Conservation (phyloP, 2,329 filamentous ascomycete species). For the Aureobasidium sp. region DNA sequence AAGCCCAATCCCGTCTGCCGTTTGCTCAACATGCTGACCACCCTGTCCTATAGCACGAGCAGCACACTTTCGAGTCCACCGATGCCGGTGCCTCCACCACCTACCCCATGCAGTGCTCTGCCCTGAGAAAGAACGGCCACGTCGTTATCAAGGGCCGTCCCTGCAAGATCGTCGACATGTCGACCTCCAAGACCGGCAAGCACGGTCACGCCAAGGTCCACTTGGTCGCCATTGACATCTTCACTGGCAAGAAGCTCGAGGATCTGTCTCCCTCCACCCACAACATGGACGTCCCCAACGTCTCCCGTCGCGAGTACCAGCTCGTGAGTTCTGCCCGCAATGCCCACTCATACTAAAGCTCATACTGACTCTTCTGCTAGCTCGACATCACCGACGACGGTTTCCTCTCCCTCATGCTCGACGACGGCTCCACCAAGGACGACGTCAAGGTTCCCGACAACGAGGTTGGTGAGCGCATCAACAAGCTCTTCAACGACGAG, state of each 20-base stretch:
- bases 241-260: constrained; percentile 99
- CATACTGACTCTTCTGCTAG: constrained; percentile 41
- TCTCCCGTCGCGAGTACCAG: constrained; percentile 84
- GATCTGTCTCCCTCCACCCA: constrained; percentile 96
- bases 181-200: constrained; percentile 99
- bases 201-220: constrained; percentile 99
- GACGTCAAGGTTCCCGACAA: constrained; percentile 90
- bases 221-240: constrained; percentile 96
- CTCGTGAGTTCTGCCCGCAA: constrained; percentile 60
- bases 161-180: constrained; percentile 99
- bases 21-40: constrained; percentile 6
- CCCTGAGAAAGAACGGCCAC: constrained; percentile 97
- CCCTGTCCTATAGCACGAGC: constrained; percentile 41
- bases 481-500: constrained; percentile 69
- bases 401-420: constrained; percentile 89
- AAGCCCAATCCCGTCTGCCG: background rate
- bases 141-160: constrained; percentile 98
- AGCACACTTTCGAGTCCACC: constrained; percentile 76
- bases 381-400: constrained; percentile 89
- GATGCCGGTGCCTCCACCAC: constrained; percentile 94
- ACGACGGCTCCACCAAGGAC: constrained; percentile 81
- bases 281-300: constrained; percentile 97
- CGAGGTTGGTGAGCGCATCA: constrained; percentile 82
- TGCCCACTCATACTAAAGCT: background rate
- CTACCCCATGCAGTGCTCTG: constrained; percentile 98